phyloP scores from a whole-genome alignment of 2,329 filamentous ascomycete genomes.

The Fusarium austroafricanum region DNA sequence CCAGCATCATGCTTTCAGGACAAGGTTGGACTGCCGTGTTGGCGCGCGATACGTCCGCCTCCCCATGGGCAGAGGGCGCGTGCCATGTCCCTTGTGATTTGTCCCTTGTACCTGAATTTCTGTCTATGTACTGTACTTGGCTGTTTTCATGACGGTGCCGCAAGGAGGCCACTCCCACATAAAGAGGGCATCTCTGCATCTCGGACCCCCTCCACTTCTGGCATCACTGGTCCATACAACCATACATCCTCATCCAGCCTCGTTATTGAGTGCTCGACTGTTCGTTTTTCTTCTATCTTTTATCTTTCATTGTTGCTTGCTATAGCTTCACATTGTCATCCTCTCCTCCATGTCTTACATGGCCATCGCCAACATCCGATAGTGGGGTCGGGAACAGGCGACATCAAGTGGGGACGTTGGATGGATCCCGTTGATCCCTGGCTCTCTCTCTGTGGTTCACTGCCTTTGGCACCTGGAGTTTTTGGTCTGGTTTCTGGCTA shows the following conservation, averaged over 20 bases:
- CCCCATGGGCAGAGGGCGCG: conserved; percentile 32
- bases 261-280: neutral
- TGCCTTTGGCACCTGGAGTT: neutral
- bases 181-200: conserved; percentile 40
- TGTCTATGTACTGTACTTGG: conserved; percentile 39
- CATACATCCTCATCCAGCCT: conserved; percentile 7
- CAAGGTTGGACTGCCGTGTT: conserved; percentile 36
- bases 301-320: neutral
- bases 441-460: neutral
- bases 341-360: conserved; percentile 33
- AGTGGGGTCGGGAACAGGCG: conserved; percentile 48
- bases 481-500: conserved; percentile 18
- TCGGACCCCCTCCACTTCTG: conserved; percentile 22
- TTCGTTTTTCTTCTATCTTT: neutral
- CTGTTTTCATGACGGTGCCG: conserved; percentile 23
- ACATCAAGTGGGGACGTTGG: conserved; percentile 42
- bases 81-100: conserved; percentile 39
- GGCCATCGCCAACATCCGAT: conserved; percentile 45
- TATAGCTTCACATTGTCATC: conserved; percentile 26
- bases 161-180: conserved; percentile 40
- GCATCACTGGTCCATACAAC: conserved; percentile 9
- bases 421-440: conserved; percentile 42
- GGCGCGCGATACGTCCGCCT: conserved; percentile 26
- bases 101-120: conserved; percentile 29
- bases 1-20: conserved; percentile 39